Percentiles rank a stretch among this genome's conserved stretches.
Evolutionary conservation across 2,329 filamentous ascomycete species (phyloP).

Genomic region (Amauroascus niger): DNA sequence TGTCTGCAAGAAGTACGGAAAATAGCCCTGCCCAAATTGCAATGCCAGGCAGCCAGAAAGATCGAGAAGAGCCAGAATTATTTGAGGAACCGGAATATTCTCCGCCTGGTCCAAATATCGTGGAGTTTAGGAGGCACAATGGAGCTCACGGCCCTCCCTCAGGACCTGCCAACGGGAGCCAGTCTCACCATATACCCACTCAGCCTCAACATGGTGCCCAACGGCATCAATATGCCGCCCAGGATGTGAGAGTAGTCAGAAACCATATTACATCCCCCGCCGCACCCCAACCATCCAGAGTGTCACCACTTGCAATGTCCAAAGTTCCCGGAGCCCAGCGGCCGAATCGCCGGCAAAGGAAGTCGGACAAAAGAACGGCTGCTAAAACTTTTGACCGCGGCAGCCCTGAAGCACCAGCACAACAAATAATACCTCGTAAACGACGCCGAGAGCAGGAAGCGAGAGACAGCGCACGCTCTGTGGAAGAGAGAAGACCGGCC

Average conservation of each 20-base stretch:
- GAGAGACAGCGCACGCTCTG: constrained; percentile 27
- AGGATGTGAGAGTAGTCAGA: constrained; percentile 55
- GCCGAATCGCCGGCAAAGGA: constrained; percentile 37
- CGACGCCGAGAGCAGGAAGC: constrained; percentile 41
- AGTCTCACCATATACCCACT: constrained; percentile 34
- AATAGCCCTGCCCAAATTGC: constrained; percentile 17
- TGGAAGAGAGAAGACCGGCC: constrained; percentile 28
- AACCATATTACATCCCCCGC: constrained; percentile 63
- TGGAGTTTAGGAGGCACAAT: constrained; percentile 24
- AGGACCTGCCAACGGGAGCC: constrained; percentile 30
- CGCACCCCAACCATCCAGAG: constrained; percentile 66
- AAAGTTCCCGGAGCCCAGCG: constrained; percentile 47
- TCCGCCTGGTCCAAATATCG: constrained; percentile 35
- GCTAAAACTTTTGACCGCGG: constrained; percentile 30
- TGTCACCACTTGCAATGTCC: constrained; percentile 47
- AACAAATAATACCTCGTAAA: constrained; percentile 42
- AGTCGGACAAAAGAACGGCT: constrained; percentile 22
- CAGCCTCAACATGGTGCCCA: constrained; percentile 35
- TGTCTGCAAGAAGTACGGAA: constrained; percentile 25
- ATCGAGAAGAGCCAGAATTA: constrained; percentile 22
- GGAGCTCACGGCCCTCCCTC: constrained; percentile 21
- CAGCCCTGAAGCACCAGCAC: constrained; percentile 37
- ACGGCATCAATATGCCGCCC: constrained; percentile 29
- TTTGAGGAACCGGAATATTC: constrained; percentile 42
- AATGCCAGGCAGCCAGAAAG: constrained; percentile 15